phyloP scores from a whole-genome alignment of 108 stramenopile species.

The Skeletonema menzelii region DNA sequence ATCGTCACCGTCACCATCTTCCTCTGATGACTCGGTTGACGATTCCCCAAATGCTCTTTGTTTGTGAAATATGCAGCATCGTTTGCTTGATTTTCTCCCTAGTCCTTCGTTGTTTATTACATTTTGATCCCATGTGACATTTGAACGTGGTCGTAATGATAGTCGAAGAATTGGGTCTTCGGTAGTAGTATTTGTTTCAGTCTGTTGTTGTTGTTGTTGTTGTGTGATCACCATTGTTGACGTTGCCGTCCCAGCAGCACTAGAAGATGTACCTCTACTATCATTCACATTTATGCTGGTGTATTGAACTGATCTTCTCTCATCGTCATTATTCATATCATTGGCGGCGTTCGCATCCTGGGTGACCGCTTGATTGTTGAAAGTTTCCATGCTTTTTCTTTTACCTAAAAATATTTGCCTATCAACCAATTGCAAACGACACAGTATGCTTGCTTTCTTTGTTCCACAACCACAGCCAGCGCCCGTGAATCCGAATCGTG shows the following conservation, averaged over 20 bases:
- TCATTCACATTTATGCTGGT: neutral
- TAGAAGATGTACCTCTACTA: neutral
- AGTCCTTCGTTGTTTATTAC: conserved; percentile 94
- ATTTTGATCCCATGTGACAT: conserved; percentile 67
- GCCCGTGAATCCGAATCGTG: too few relatives aligned
- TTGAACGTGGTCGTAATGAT: conserved; percentile 36
- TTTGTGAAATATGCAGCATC: conserved; percentile 97
- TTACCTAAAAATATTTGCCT: too few relatives aligned
- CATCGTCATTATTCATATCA: neutral
- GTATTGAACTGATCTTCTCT: neutral
- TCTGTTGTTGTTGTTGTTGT: neutral
- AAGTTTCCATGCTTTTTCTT: neutral
- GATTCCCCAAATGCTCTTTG: conserved; percentile 88
- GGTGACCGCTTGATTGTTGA: neutral
- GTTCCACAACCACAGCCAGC: too few relatives aligned
- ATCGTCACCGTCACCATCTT: conserved; percentile 47
- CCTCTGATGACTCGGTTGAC: conserved; percentile 79
- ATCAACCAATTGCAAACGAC: too few relatives aligned
- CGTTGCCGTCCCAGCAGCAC: conserved; percentile 6
- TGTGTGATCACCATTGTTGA: conserved; percentile 29
- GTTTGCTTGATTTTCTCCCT: conserved; percentile 89
- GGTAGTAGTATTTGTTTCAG: conserved; percentile 3
- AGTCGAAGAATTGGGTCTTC: conserved; percentile 28
- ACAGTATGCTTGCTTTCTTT: too few relatives aligned
- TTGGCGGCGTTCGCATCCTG: neutral